Evolutionary conservation across 805 yeast species (phyloP).

Genomic region (Yamadazyma sp.): DNA sequence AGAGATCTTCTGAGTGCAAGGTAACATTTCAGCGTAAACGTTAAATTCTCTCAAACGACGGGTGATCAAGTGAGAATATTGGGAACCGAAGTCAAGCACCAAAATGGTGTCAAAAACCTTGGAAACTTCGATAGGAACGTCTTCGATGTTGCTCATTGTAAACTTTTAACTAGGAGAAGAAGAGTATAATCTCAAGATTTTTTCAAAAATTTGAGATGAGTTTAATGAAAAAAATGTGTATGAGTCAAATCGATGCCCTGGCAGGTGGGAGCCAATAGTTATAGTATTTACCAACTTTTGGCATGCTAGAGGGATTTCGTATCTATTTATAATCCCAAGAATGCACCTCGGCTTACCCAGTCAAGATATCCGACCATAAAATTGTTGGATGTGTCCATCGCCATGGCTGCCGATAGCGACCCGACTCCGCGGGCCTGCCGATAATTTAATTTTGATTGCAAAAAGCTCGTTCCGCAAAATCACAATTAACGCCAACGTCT

Average conservation of each 20-base stretch:
- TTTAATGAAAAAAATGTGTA: constrained; percentile 4
- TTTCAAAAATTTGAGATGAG: constrained; percentile 8
- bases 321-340: no score
- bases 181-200: constrained; percentile 6
- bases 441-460: constrained; percentile 6
- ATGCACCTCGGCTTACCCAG: no score
- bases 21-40: constrained; percentile 98
- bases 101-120: constrained; percentile 92
- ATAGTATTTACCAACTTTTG: no score
- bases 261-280: no score
- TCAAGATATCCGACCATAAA: no score
- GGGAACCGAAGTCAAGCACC: constrained; percentile 97
- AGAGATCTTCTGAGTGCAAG: constrained; percentile 95
- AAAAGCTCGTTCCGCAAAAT: constrained; percentile 2
- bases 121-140: constrained; percentile 64
- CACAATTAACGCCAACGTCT: not conserved
- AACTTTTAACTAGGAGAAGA: constrained; percentile 1
- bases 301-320: no score
- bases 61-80: constrained; percentile 94
- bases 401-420: no score
- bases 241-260: constrained; percentile 8
- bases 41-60: constrained; percentile 97
- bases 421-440: constrained; percentile 6
- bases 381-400: no score
- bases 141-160: constrained; percentile 17